Conservation (phyloP, 768 basidiomycete genomes). For the Lactarius evosmus region DNA sequence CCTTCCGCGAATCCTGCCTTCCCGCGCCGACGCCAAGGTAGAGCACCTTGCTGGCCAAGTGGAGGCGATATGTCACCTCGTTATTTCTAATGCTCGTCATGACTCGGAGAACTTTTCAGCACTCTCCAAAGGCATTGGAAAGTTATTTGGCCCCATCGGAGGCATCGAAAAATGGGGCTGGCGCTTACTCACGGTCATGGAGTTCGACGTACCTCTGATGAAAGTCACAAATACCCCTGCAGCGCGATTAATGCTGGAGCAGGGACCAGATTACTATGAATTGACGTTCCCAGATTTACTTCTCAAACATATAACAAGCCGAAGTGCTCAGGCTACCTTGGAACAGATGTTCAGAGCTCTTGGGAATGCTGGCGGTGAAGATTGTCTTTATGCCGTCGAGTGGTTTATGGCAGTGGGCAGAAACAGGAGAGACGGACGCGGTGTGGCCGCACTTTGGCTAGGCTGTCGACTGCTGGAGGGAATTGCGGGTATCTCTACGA, state of each 20-base stretch:
- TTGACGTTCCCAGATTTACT: slow-evolving; percentile 56
- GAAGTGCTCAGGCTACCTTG: slow-evolving; percentile 51
- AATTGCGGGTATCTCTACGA: slow-evolving; percentile 48
- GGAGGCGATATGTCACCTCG: slow-evolving; percentile 62
- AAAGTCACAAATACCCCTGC: slow-evolving; percentile 46
- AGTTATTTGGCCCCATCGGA: slow-evolving; percentile 74
- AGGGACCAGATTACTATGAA: slow-evolving; percentile 37
- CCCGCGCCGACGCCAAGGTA: slow-evolving; percentile 71
- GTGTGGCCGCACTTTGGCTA: slow-evolving; percentile 81
- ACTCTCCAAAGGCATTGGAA: slow-evolving; percentile 53
- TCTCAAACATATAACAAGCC: slow-evolving; percentile 54
- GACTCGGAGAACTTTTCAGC: slow-evolving; percentile 35
- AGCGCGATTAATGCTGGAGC: slow-evolving; percentile 57
- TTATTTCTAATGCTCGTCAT: slow-evolving; percentile 28
- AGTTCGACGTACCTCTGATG: slow-evolving; percentile 58
- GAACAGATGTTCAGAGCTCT: slow-evolving; percentile 70
- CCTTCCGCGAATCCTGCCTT: slow-evolving; percentile 68
- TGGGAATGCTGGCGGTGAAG: slow-evolving; percentile 65
- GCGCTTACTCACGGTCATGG: slow-evolving; percentile 76
- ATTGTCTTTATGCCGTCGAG: slow-evolving; percentile 72
- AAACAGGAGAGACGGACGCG: slow-evolving; percentile 42
- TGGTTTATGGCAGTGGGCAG: slow-evolving; percentile 67
- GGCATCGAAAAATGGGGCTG: slow-evolving; percentile 93
- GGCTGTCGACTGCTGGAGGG: slow-evolving; percentile 76
- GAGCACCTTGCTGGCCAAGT: slow-evolving; percentile 65